phyloP scores from a whole-genome alignment of 768 basidiomycete genomes.

The Gymnopilus dilepis region DNA sequence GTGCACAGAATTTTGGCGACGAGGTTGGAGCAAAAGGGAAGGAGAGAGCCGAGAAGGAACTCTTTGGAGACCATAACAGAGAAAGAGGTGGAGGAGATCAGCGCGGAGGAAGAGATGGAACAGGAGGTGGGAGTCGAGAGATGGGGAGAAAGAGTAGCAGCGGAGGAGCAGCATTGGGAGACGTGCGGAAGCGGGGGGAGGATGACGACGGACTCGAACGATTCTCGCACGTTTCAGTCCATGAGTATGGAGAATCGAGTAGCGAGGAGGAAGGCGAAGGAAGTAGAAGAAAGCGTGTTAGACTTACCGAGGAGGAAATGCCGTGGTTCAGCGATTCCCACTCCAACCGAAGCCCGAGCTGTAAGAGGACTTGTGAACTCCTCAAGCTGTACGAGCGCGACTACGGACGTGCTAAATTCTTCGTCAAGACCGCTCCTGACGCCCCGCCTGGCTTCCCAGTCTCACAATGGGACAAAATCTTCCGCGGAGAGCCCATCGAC shows the following conservation, averaged over 20 bases:
- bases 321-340: neutral
- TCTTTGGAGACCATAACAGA: neutral
- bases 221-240: neutral
- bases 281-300: neutral
- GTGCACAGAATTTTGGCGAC: neutral
- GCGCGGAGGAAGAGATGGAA: too few species aligned
- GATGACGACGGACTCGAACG: neutral
- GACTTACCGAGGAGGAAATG: neutral
- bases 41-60: neutral
- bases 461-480: constrained; percentile 24
- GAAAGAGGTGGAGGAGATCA: too few species aligned
- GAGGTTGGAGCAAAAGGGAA: neutral
- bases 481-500: constrained; percentile 30
- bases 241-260: neutral
- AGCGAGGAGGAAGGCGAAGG: neutral
- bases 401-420: neutral
- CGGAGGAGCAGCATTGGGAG: too few species aligned
- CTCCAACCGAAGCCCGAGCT: neutral
- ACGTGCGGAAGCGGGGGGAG: too few species aligned
- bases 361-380: neutral
- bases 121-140: too few species aligned
- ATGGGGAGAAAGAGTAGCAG: too few species aligned
- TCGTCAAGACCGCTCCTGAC: neutral
- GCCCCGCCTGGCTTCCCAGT: neutral
- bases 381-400: neutral